Evolutionary conservation across 345 rosid species (phyloP).

Genomic region (Murraya paniculata): DNA sequence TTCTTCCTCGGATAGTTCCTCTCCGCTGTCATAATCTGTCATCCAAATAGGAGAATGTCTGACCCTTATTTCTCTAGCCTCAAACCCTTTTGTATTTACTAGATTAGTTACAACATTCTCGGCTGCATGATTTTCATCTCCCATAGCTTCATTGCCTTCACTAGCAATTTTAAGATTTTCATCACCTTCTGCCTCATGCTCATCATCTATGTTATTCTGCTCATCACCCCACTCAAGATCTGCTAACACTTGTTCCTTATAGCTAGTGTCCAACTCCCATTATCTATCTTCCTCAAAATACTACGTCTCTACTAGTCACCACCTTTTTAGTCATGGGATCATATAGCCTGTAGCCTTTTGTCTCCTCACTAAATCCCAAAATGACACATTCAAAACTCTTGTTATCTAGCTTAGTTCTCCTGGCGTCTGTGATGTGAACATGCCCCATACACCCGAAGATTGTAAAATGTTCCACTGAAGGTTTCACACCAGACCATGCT

Average conservation of each 20-base stretch:
- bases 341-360: neutral
- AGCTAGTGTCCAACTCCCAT: neutral
- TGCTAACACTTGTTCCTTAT: neutral
- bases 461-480: neutral
- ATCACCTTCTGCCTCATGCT: too few relatives aligned
- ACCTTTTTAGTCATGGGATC: neutral
- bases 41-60: neutral
- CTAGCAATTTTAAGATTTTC: too few relatives aligned
- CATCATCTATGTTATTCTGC: too few relatives aligned
- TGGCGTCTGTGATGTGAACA: neutral
- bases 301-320: neutral
- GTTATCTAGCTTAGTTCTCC: neutral
- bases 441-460: neutral
- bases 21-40: neutral
- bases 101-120: too few relatives aligned
- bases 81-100: too few relatives aligned
- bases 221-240: too few relatives aligned
- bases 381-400: neutral
- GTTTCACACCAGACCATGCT: neutral
- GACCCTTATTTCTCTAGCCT: neutral
- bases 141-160: too few relatives aligned
- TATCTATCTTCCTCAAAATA: neutral
- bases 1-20: neutral
- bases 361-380: neutral
- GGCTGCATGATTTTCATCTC: too few relatives aligned